Evolutionary conservation across 2,329 filamentous ascomycete genomes (phyloP).

Genomic region (Niveomyces coronatus): DNA sequence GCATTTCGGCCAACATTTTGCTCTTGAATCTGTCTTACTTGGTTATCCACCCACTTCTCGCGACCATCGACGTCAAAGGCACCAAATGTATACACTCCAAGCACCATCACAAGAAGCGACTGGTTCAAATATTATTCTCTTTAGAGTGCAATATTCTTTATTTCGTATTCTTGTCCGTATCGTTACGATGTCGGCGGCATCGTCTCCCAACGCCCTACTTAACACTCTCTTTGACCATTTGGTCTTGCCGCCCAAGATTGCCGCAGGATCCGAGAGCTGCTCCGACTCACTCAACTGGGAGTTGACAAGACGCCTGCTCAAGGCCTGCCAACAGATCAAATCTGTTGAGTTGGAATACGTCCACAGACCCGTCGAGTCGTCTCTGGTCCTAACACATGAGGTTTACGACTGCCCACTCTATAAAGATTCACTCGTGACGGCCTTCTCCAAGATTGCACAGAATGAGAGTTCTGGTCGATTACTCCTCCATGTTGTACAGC

Average conservation of each 20-base stretch:
- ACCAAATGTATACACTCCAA: too few species aligned
- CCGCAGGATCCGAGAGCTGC: background rate
- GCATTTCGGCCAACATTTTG: too few species aligned
- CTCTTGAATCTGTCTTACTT: too few species aligned
- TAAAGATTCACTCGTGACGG: background rate
- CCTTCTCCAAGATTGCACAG: background rate
- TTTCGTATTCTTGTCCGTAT: too few species aligned
- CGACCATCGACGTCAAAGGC: too few species aligned
- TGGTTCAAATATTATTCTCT: too few species aligned
- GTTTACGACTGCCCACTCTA: background rate
- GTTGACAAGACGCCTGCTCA: background rate
- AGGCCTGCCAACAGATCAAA: background rate
- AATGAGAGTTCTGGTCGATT: constrained; percentile 9
- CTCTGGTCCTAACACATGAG: background rate
- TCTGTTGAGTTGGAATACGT: background rate
- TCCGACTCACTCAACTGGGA: constrained; percentile 1
- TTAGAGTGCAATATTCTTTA: too few species aligned
- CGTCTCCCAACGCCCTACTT: background rate
- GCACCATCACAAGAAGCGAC: too few species aligned
- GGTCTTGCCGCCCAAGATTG: constrained; percentile 3
- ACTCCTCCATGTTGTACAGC: constrained; percentile 14
- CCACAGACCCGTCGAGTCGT: background rate
- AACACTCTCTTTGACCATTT: constrained; percentile 1
- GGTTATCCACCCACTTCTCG: too few species aligned
- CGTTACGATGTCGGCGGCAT: background rate